A percentile compares a stretch with the other conserved stretches of the same genome.
Conservation (phyloP, 129 eudicot species). For the Arctium lappa region DNA sequence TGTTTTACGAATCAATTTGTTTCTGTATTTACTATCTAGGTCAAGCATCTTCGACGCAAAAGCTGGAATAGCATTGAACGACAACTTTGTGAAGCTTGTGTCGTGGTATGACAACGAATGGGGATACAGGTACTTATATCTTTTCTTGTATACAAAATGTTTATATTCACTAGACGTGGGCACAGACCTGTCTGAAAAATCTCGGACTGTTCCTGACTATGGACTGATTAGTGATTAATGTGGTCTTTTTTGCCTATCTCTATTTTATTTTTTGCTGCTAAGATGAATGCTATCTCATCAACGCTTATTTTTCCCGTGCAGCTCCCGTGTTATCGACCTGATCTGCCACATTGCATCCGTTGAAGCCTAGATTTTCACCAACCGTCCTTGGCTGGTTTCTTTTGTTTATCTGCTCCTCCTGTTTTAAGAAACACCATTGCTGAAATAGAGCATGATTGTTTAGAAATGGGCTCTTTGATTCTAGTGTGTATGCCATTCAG, state of each 20-base stretch:
- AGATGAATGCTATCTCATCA: background rate
- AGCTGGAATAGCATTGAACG: slow-evolving; percentile 83
- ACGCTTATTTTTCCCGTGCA: slow-evolving; percentile 33
- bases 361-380: slow-evolving; percentile 28
- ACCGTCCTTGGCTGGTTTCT: background rate
- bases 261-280: background rate
- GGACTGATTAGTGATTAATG: too few species aligned
- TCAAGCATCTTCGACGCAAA: slow-evolving; percentile 89
- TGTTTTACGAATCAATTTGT: too few species aligned
- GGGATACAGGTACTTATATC: slow-evolving; percentile 67
- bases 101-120: slow-evolving; percentile 84
- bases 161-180: background rate
- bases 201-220: too few species aligned
- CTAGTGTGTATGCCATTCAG: background rate
- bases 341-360: slow-evolving; percentile 78
- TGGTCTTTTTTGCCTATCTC: background rate
- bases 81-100: slow-evolving; percentile 75
- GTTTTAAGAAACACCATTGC: slow-evolving; percentile 9
- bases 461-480: slow-evolving; percentile 3
- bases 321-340: slow-evolving; percentile 80
- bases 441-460: background rate
- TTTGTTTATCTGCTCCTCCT: background rate
- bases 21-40: slow-evolving; percentile 23
- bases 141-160: background rate
- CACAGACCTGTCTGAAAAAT: too few species aligned